Percentiles rank a stretch among this genome's conserved stretches.
Conservation (phyloP, 768 basidiomycete genomes). For the Pleurotus cornucopiae region DNA sequence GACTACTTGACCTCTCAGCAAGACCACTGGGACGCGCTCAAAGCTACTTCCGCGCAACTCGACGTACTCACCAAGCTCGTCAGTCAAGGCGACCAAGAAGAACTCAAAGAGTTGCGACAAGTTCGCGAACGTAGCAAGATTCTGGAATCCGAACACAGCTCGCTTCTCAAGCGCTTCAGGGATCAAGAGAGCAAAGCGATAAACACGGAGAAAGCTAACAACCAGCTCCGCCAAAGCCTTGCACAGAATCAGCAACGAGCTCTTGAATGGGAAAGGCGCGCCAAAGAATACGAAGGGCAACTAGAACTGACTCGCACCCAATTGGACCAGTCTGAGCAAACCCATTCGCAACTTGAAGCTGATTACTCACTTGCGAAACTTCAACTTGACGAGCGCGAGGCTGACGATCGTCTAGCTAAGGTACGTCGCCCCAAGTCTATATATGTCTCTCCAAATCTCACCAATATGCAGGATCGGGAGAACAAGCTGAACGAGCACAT, state of each 20-base stretch:
- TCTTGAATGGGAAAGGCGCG: constrained; percentile 76
- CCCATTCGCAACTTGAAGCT: constrained; percentile 60
- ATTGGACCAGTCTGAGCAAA: constrained; percentile 66
- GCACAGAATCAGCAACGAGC: constrained; percentile 74
- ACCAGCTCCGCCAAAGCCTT: constrained; percentile 57
- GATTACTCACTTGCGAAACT: constrained; percentile 65
- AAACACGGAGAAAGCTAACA: constrained; percentile 58
- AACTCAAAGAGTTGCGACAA: constrained; percentile 65
- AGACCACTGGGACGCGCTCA: constrained; percentile 76
- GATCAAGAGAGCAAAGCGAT: constrained; percentile 63
- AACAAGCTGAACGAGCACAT: constrained; percentile 66
- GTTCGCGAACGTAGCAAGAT: constrained; percentile 58
- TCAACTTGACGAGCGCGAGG: constrained; percentile 75
- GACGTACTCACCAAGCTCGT: constrained; percentile 60
- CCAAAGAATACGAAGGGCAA: constrained; percentile 64
- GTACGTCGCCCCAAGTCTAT: constrained; percentile 29
- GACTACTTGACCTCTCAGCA: constrained; percentile 60
- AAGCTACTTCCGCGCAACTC: constrained; percentile 67
- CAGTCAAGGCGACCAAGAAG: constrained; percentile 63
- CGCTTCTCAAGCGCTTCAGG: constrained; percentile 67
- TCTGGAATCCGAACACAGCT: constrained; percentile 63
- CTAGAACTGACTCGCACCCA: constrained; percentile 56
- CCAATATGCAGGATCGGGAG: constrained; percentile 57
- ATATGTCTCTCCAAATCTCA: too few species aligned
- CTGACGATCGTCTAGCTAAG: constrained; percentile 62